Base-by-base conservation (phyloP, 2,329 filamentous ascomycete genomes). In the Fusarium sp. region DNA sequence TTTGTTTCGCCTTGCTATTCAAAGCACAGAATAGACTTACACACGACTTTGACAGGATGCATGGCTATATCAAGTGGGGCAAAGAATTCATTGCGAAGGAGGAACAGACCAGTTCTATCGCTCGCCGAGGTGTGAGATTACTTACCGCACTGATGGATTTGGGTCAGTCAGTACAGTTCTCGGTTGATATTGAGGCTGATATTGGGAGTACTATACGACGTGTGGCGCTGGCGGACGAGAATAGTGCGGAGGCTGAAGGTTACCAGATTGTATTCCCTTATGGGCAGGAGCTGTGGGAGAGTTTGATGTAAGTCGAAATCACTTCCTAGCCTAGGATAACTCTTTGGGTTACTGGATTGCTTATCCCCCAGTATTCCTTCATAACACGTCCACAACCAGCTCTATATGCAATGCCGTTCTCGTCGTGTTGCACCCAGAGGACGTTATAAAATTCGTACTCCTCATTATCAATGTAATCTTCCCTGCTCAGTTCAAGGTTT, bases 271-370 rank as follows among this genome's bases (percentile, higher is more conserved):
- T 27, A 14, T 60, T 58, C 27, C 57, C 57, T 3, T 58, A 48
- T 7, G 42, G 57, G 2, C 53, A 60, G 20, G 57, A 60, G 8
- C 32, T 60, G 1, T 60, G 57, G 57, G 57, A 34, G 7, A 60
- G 42, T 16, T 10, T 60, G 3, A 48, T 60, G 23, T 37, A n/a
- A n/a, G 10, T 37, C 3, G 34, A 37, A 6, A n/a, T 11, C 6
- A n/a, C 10, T 37, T 10, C 18, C 34, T 37, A 37, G 34, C 34
- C 34, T 7, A 37, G 18, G 18, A 37, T 9, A 12, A 37, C 10
- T 37, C 34, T 37, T 5, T 37, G 18, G 6, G 6, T 18, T 11
- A 37, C 34, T n/a, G 34, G 34, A 11, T n/a, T 37, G 34, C 6
- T 37, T 5, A 12, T n/a, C 10, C 11, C 34, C 34, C 34, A 37